Percentiles rank a stretch among this genome's conserved stretches.
phyloP scores from a whole-genome alignment of 176 grass and related monocot species.

The Saccharum officinarum region DNA sequence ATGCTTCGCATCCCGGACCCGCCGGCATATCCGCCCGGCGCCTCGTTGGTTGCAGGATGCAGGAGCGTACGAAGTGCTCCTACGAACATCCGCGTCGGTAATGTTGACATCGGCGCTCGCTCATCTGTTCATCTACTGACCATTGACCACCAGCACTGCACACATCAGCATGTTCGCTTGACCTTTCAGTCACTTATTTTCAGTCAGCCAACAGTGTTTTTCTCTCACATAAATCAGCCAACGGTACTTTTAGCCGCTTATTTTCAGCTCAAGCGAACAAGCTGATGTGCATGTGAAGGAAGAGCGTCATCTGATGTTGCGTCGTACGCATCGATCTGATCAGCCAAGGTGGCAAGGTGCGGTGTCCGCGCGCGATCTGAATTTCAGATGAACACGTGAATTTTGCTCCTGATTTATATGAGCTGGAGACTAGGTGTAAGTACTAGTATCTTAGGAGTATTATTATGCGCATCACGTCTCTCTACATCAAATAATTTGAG shows the following conservation, averaged over 20 bases:
- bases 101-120: not conserved
- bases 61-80: too few relatives aligned
- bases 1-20: conserved; percentile 14
- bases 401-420: not conserved
- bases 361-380: not conserved
- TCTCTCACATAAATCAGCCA: too few relatives aligned
- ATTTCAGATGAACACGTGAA: not conserved
- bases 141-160: not conserved
- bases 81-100: too few relatives aligned
- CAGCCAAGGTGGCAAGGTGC: not conserved
- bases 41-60: too few relatives aligned
- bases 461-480: not conserved
- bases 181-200: too few relatives aligned
- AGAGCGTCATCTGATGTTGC: not conserved
- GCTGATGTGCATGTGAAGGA: not conserved
- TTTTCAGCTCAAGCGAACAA: too few relatives aligned
- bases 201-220: too few relatives aligned
- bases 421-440: not conserved
- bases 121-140: not conserved
- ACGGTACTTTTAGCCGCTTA: too few relatives aligned
- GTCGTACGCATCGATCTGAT: not conserved
- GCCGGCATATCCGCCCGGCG: too few relatives aligned
- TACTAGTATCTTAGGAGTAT: not conserved
- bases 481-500: not conserved
- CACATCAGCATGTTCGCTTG: too few relatives aligned